Percentiles rank a stretch among this genome's conserved stretches.
Evolutionary conservation across 2,329 filamentous ascomycete genomes (phyloP).

Genomic region (Ceratocystis lukuohia): DNA sequence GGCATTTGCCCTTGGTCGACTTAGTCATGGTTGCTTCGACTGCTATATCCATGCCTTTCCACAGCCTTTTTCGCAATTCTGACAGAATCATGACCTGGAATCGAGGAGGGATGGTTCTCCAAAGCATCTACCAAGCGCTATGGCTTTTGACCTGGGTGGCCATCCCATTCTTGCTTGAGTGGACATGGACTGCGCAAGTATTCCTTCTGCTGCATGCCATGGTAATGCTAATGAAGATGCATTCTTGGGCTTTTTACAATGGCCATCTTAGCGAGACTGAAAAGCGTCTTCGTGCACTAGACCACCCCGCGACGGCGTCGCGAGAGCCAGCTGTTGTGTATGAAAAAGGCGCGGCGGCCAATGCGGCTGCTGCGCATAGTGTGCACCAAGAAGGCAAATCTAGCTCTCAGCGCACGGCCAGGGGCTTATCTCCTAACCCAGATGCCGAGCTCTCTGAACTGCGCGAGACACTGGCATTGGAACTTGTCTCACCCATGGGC

Average conservation of each 20-base stretch:
- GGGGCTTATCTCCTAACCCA: conserved; percentile 22
- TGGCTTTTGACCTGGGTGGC: conserved; percentile 78
- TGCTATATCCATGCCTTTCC: conserved; percentile 57
- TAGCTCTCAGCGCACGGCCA: conserved; percentile 22
- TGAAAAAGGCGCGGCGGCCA: conserved; percentile 37
- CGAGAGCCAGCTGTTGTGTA: conserved; percentile 64
- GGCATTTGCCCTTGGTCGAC: conserved; percentile 74
- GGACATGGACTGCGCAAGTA: conserved; percentile 96
- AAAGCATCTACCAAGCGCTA: conserved; percentile 63
- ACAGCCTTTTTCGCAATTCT: conserved; percentile 49
- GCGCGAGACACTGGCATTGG: conserved; percentile 74
- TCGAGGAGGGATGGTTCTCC: conserved; percentile 62
- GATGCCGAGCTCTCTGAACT: conserved; percentile 50
- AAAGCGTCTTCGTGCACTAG: conserved; percentile 64
- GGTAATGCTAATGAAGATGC: conserved; percentile 95
- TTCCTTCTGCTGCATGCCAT: conserved; percentile 86
- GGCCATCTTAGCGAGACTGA: conserved; percentile 84
- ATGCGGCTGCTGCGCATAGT: conserved; percentile 24
- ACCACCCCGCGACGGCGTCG: conserved; percentile 53
- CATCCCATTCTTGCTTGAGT: conserved; percentile 71
- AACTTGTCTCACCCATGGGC: conserved; percentile 82
- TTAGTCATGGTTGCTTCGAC: conserved; percentile 71
- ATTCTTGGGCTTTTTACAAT: conserved; percentile 97
- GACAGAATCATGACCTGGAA: conserved; percentile 54
- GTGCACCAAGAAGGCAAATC: conserved; percentile 1